Base-by-base conservation (phyloP, 768 basidiomycete genomes). In the Cystofilobasidium bisporidii region DNA sequence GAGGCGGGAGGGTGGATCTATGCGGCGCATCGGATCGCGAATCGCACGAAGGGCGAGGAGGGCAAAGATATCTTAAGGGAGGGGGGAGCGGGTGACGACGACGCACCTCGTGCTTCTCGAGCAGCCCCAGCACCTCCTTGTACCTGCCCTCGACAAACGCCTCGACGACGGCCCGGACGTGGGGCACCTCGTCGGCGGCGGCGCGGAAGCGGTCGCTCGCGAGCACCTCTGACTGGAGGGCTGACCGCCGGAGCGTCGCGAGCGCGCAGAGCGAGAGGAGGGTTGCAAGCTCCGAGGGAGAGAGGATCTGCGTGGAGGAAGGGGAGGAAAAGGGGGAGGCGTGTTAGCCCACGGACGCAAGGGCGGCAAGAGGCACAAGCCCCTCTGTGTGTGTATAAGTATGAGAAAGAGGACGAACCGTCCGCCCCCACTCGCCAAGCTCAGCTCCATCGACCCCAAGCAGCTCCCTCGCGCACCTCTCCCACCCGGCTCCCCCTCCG, bases 121-220 rank as follows among this genome's bases (percentile, higher is more conserved):
- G 82, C 24, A 89, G 78, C 36, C 87, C 86, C 17, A 93, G 81
- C 11, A 88, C 88, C 8, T 81, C 83, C 74, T 87, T 89, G 81
- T 96, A 97, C 72, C 87, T 84, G 75, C 87, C 91, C 67, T 82
- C 82, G 81, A 92, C 86, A 78, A 91, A 96, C 2, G 87, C 84
- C 69, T 88, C 87, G 63, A 92, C 79, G 50, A 96, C 82, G 63
- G 94, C 91, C 43, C 93, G 84, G 40, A 92, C 75, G 73, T 92
- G 91, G 71, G 88, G 85, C 73, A 94, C 92, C 56, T 74, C 75
- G 20, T 93, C 83, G 76, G 87, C 90, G 33, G 48, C 72, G 30
- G 83, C 79, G 15, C 84, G 81, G 73, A 94, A 91, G 12, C 80
- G 79, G 0, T 86, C 77, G 73, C 87, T 89, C 66, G 85, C 86